These are phyloP conservation scores for Isoetes taiwanensis DNA, from an alignment of 75 land plant species.

Conservation along the genomic window DNA sequence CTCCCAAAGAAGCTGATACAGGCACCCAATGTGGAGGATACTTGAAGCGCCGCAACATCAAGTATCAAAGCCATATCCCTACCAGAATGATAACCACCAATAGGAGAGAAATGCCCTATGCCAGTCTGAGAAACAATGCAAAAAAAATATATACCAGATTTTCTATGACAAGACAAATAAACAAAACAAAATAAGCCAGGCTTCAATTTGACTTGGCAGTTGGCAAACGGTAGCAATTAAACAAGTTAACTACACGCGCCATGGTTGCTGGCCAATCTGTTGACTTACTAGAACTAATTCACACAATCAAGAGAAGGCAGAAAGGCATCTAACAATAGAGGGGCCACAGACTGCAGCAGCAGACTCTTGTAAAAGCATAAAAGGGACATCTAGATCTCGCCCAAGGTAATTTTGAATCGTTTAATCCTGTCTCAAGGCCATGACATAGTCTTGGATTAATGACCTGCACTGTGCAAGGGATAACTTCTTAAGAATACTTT, in stretches of 20 bases:
- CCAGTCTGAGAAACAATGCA: slow-evolving; percentile 45
- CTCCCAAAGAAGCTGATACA: slow-evolving; percentile 66
- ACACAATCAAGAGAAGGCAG: background rate
- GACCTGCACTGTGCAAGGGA: no score
- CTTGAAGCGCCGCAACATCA: slow-evolving; percentile 91
- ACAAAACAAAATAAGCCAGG: background rate
- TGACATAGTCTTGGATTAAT: slow-evolving; percentile 2
- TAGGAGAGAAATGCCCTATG: slow-evolving; percentile 82
- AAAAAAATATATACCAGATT: background rate
- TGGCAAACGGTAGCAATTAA: background rate
- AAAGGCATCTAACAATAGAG: no score
- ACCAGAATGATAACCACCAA: slow-evolving; percentile 79
- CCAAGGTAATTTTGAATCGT: no score
- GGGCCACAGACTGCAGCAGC: no score
- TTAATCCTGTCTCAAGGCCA: background rate
- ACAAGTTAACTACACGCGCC: background rate
- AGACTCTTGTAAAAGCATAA: no score
- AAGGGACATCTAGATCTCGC: no score
- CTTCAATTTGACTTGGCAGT: background rate
- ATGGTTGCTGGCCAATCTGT: background rate
- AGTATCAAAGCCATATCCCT: slow-evolving; percentile 73
- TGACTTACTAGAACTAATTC: background rate
- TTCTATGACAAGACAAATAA: background rate
- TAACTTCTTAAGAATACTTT: no score
- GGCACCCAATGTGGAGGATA: slow-evolving; percentile 97